These are phyloP conservation scores for Echinochloa phyllopogon DNA, from an alignment of 176 grass and related monocot genomes.

Conservation along the genomic window DNA sequence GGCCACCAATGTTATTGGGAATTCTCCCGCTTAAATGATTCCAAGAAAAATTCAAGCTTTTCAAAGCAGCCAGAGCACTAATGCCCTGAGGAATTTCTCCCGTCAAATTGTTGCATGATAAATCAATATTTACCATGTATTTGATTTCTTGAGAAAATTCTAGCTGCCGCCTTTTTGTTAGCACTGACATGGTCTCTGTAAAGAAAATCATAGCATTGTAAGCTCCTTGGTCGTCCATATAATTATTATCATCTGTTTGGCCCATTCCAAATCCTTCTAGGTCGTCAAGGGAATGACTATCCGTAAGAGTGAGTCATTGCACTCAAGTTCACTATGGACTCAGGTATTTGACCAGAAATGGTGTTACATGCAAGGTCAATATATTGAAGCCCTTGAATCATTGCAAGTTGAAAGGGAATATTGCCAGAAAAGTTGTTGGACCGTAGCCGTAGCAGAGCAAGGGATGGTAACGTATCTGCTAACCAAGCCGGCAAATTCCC, in stretches of 20 bases:
- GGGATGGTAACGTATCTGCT: neutral
- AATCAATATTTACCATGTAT: neutral
- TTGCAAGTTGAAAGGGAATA: slow-evolving; percentile 4
- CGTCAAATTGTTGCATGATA: neutral
- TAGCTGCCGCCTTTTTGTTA: neutral
- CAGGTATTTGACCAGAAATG: slow-evolving; percentile 1
- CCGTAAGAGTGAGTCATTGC: neutral
- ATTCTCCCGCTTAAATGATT: slow-evolving; percentile 43
- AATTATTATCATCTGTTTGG: too few relatives aligned
- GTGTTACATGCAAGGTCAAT: slow-evolving; percentile 38
- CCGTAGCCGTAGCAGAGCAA: neutral
- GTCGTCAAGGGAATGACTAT: neutral
- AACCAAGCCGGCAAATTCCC: neutral
- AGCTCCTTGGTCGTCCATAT: neutral
- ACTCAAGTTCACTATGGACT: neutral
- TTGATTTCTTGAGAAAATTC: slow-evolving; percentile 13
- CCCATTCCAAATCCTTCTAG: neutral
- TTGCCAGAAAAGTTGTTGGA: slow-evolving; percentile 37
- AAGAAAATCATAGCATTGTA: neutral
- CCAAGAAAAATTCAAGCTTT: slow-evolving; percentile 34
- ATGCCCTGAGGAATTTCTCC: neutral
- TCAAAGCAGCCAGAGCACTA: neutral
- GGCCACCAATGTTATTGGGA: neutral
- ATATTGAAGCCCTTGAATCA: neutral
- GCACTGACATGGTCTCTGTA: neutral